Base-by-base conservation (phyloP, 1,139 yeast genomes). In the Hansenula anomala region DNA sequence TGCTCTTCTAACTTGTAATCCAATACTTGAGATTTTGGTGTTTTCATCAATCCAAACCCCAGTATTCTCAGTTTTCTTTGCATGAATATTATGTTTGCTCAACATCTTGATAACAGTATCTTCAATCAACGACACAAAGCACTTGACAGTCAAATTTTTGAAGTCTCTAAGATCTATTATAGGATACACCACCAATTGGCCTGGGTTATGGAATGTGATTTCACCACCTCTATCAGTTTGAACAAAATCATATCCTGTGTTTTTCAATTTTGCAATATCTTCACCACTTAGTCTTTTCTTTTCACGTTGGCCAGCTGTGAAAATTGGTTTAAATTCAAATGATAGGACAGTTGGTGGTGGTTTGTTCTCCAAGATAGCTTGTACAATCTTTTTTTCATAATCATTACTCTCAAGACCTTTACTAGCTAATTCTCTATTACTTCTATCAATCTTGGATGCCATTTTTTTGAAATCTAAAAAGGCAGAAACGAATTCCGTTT, bases 161-260 rank as follows among this genome's bases (percentile, higher is more conserved):
- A 85, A 84, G 33, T 75, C 70, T 45, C 73, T 71, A 39, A 92
- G 66, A 58, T 92, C 97, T 33, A 94, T 45, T 3, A 94, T 72
- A 15, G 94, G 80, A 55, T 90, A 94, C 3, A 88, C 80, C 4
- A 90, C 96, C 33, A 89, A 60, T 60, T 94, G 99, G 0, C 98
- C 98, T 3, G 90, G 82, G 0, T 97, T 97, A 63, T 94, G 99
- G 72, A 88, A 94, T 0, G 98, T 92, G 1, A 92, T 79, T 58
- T 92, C 95, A 0, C 99, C 99, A n/a, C 99, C 99, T 44, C 99
- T 69, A 44, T 79, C 80, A 0, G 94, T 74, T 53, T 87, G 95
- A 22, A 80, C 74, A 54, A 78, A 86, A 37, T 73, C 70, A 22
- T 75, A 75, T 8, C 66, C 67, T 29, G 60, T 60, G 7, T 28